Evolutionary conservation across 331 rosid species (phyloP), one percentile per base, ranked within the genome.

Genomic region (Rhamnella rubrinervis): DNA sequence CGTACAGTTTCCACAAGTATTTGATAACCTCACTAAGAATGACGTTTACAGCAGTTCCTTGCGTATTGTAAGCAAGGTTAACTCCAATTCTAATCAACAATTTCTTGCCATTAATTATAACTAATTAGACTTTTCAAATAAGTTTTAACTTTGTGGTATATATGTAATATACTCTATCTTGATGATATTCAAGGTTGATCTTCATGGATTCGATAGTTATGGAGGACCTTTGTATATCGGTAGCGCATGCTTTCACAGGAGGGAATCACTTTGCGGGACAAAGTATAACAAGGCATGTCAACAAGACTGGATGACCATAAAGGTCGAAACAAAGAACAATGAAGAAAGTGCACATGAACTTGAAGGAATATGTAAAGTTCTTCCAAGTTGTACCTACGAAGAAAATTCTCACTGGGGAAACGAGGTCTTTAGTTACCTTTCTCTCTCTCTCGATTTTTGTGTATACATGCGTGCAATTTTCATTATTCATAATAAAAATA

Each of bases 161-260:
- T 11, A 10, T 47, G 16, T 47, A 47, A 15, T 4, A 47, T 10
- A 15, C 5, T 47, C 55, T 8, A 40, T 40, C 1, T 51, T 20
- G 55, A 5, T 18, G 20, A 51, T 13, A 41, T 49, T 26, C 12
- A 23, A 77, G 81, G 59, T 77, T 8, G 76, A 70, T 37, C 1
- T 4, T 14, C 71, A 55, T 46, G 81, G 81, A 18, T 1, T 58
- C n/a, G 76, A 77, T 39, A 13, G 25, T 57, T 37, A 70, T 51
- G 71, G 76, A 10, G 76, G 81, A 5, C 6, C 63, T 50, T 1
- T 31, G 13, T 77, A 77, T 19, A 26, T 77, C 47, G 81, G 76
- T 8, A 65, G 20, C 38, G 81, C 76, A 6, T 77, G 81, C 62
- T 77, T 77, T 65, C 76, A 77, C 63, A 77, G 63, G 70, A 70